Evolutionary conservation across 2,329 filamentous ascomycete genomes (phyloP).

Genomic region (Colletotrichum lini): DNA sequence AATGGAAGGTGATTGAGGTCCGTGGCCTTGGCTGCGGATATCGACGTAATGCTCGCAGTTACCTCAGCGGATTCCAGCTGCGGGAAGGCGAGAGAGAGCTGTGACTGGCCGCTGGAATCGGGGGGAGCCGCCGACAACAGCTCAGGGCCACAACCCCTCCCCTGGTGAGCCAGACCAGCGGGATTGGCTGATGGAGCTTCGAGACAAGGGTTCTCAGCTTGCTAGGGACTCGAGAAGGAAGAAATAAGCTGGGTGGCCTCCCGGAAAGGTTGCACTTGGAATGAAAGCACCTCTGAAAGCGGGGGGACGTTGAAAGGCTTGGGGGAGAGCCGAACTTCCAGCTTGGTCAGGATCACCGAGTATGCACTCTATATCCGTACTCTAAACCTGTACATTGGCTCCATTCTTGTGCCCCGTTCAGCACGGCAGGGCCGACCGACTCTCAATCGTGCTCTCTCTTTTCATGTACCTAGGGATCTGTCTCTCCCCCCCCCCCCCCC

Average conservation of each 20-base stretch:
- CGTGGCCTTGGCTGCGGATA: constrained; percentile 38
- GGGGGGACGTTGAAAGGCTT: constrained; percentile 20
- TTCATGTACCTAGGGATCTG: too few relatives aligned
- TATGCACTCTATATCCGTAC: neutral
- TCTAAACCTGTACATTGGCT: neutral
- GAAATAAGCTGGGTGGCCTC: constrained; percentile 27
- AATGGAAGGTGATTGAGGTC: constrained; percentile 1
- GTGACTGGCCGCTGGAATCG: constrained; percentile 23
- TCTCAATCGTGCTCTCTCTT: neutral
- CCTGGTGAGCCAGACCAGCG: constrained; percentile 37
- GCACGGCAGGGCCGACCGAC: neutral
- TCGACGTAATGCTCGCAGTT: constrained; percentile 39
- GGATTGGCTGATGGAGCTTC: constrained; percentile 40
- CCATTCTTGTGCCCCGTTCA: neutral
- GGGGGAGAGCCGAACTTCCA: constrained; percentile 34
- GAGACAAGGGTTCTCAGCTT: constrained; percentile 33
- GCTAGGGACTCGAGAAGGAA: constrained; percentile 12
- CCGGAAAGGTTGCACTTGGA: constrained; percentile 40
- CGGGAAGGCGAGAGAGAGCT: constrained; percentile 14
- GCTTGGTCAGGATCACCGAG: constrained; percentile 19
- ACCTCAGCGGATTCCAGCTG: constrained; percentile 30
- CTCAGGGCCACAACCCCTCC: constrained; percentile 19
- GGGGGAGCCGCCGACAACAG: constrained; percentile 32
- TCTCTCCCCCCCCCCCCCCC: neutral
- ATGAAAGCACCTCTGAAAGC: constrained; percentile 32